These are phyloP conservation scores for Chaetomium fimeti DNA, from an alignment of 495 filamentous ascomycete species.

Conservation along the genomic window DNA sequence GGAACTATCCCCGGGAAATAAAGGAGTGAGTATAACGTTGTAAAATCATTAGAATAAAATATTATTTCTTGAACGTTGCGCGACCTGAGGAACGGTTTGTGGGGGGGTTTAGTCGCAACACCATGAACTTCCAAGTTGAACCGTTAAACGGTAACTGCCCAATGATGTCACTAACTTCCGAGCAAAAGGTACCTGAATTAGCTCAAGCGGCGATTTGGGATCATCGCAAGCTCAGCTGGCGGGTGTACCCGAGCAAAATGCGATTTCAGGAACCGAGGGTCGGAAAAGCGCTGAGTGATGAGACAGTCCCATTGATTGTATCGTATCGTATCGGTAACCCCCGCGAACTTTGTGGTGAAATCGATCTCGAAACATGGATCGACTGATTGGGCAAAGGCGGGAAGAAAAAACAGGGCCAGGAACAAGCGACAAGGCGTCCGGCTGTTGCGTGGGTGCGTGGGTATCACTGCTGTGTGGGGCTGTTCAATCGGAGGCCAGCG, in stretches of 20 bases:
- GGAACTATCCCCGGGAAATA: neutral
- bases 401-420: slow-evolving; percentile 1
- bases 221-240: too few species aligned
- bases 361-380: neutral
- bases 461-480: slow-evolving; percentile 18
- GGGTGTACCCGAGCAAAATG: neutral
- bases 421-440: neutral
- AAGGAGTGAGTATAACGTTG: neutral
- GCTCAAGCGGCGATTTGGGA: neutral
- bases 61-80: neutral
- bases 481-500: slow-evolving; percentile 27
- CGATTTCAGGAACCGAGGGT: neutral
- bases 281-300: neutral
- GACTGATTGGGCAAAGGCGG: slow-evolving; percentile 5
- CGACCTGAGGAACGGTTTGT: neutral
- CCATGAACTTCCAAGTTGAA: neutral
- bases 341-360: neutral
- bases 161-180: slow-evolving; percentile 19
- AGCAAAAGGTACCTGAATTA: neutral
- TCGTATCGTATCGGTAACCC: too few species aligned
- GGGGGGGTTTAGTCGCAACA: neutral
- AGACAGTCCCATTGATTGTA: neutral
- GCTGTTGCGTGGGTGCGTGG: slow-evolving; percentile 1
- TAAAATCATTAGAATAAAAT: too few species aligned
- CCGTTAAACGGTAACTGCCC: neutral